Base-by-base conservation (phyloP, 164 flowering plant species). In the Macadamia tetraphylla region DNA sequence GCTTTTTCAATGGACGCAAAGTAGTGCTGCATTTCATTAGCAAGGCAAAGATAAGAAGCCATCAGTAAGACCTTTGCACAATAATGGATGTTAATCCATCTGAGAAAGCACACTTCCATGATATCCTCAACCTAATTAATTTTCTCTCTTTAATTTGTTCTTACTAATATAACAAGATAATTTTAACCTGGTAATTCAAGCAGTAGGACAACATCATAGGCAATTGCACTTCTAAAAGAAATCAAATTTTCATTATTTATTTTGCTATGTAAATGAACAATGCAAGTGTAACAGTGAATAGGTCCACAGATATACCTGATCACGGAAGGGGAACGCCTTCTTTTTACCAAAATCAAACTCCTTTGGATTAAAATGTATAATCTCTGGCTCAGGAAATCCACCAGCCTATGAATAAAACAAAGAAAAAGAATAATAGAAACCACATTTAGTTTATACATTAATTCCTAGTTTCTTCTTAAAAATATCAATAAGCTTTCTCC, bases 291-390 rank as follows among this genome's bases (percentile, higher is more conserved):
- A 35, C 40, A 31, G 4, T 17, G 48, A 5, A 6, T 17, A 35
- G 8, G 17, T 15, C 32, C 51, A 49, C 6, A 68, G 13, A 32
- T 7, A 30, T 58, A 73, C 99, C 97, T 92, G 97, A 74, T 94
- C 97, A 12, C 97, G 87, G 87, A 94, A 94, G 30, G 97, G 99
- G 49, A 94, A 94, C 10, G 97, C 80, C 83, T 92, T 92, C 94
- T 92, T 94, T 74, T 94, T 94, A 10, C 99, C 99, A 66, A 92
- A 90, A 76, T 94, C 99, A 61, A 82, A 94, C 61, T 88, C 97
- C 80, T 92, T 90, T 32, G 99, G 94, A 66, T 90, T 90, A 68
- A 85, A 94, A 75, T 94, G 96, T 62, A 94, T 62, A 32, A 94
- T 72, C 74, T 92, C 95, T 14, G 98, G 98, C 73, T 94, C 97